Evolutionary conservation across 805 yeast species (phyloP).

Genomic region (Pichia membranifaciens): DNA sequence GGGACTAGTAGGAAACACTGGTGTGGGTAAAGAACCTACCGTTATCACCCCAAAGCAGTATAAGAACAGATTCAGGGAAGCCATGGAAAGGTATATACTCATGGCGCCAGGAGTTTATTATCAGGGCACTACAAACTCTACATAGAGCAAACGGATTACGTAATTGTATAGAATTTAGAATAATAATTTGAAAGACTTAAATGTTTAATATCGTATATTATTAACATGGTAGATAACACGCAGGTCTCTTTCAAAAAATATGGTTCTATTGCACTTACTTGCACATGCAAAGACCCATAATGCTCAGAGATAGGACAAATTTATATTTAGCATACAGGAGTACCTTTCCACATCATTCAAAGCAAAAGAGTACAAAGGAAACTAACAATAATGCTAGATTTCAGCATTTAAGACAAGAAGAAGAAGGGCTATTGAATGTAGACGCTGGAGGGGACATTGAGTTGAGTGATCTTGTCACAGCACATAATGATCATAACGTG

Average conservation of each 20-base stretch:
- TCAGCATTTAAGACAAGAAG: conserved; percentile 44
- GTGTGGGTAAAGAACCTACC: conserved; percentile 89
- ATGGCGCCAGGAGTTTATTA: conserved; percentile 75
- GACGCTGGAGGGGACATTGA: conserved; percentile 12
- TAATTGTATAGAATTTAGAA: no score
- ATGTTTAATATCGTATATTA: background rate
- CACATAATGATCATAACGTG: background rate
- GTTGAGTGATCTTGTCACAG: background rate
- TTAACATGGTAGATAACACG: background rate
- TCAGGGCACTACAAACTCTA: conserved; percentile 21
- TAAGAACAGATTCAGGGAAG: conserved; percentile 89
- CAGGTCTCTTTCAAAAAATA: no score
- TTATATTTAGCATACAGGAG: conserved; percentile 82
- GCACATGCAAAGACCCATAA: conserved; percentile 28
- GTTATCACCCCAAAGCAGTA: conserved; percentile 96
- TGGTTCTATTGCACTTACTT: no score
- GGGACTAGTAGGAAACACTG: conserved; percentile 72
- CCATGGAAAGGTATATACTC: conserved; percentile 91
- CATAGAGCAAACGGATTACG: background rate
- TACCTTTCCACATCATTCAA: conserved; percentile 66
- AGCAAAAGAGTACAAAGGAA: conserved; percentile 9
- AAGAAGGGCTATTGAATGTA: conserved; percentile 46
- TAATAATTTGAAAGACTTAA: background rate
- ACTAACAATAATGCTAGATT: conserved; percentile 24
- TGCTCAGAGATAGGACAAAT: conserved; percentile 96